Conservation (phyloP, 495 filamentous ascomycete genomes). For the Geopyxis carbonaria region DNA sequence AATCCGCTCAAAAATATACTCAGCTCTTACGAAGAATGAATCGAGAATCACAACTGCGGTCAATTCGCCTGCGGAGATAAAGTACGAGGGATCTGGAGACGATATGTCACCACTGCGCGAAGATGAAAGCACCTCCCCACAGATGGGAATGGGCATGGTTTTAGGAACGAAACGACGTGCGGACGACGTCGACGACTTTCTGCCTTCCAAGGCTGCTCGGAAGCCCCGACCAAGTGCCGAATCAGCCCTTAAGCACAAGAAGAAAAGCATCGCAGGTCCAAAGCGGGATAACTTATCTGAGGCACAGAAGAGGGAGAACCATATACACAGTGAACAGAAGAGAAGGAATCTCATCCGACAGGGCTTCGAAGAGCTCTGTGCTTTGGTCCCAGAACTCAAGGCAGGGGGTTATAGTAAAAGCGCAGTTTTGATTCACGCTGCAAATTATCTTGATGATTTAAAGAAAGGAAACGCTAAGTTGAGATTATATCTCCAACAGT, state of each 20-base stretch:
- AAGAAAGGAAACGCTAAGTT: conserved; percentile 40
- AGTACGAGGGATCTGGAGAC: conserved; percentile 10
- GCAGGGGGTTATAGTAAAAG: conserved; percentile 63
- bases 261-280: conserved; percentile 17
- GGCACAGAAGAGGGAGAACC: conserved; percentile 70
- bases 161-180: conserved; percentile 18
- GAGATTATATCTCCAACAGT: conserved; percentile 18
- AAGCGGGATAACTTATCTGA: conserved; percentile 62
- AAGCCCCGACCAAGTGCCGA: conserved; percentile 21
- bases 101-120: conserved; percentile 2
- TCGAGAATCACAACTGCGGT: conserved; percentile 20
- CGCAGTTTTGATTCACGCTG: conserved; percentile 50
- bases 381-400: conserved; percentile 52
- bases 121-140: conserved; percentile 1
- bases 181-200: conserved; percentile 19
- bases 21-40: conserved; percentile 19
- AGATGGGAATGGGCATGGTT: conserved; percentile 3
- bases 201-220: conserved; percentile 15
- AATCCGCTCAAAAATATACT: conserved; percentile 21
- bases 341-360: conserved; percentile 60
- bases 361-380: conserved; percentile 54
- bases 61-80: conserved; percentile 24
- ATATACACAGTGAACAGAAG: conserved; percentile 80
- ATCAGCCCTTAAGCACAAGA: conserved; percentile 15
- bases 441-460: conserved; percentile 58